Percentiles rank a stretch among this genome's conserved stretches.
phyloP scores from a whole-genome alignment of 345 rosid genomes.

The Moricandia arvensis region DNA sequence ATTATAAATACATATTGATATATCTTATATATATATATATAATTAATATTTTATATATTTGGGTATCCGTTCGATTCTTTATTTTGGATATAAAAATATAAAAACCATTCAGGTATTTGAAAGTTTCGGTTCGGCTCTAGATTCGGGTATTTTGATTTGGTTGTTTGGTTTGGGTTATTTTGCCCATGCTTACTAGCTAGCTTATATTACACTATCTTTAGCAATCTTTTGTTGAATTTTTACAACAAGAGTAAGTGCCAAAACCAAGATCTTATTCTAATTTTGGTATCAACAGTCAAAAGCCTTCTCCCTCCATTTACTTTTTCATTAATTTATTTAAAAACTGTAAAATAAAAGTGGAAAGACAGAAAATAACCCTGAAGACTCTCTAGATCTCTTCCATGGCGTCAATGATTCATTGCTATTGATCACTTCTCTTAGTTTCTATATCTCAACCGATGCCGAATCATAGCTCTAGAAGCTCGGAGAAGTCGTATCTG shows the following conservation, averaged over 20 bases:
- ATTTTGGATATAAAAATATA: too few species aligned
- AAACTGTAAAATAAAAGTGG: background rate
- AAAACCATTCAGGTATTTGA: too few species aligned
- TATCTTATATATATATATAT: too few species aligned
- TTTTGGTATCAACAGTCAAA: background rate
- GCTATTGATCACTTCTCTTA: background rate
- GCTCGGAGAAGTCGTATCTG: slow-evolving; percentile 54
- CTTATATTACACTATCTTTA: too few species aligned
- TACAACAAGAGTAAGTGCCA: background rate
- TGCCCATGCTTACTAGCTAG: too few species aligned
- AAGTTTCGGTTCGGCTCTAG: too few species aligned
- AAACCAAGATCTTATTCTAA: background rate
- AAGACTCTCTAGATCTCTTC: slow-evolving; percentile 29
- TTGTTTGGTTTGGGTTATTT: too few species aligned
- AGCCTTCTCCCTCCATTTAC: background rate
- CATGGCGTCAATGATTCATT: background rate
- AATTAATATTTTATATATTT: too few species aligned
- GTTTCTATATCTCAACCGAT: background rate
- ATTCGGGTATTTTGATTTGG: too few species aligned
- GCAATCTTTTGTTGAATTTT: background rate
- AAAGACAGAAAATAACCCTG: background rate
- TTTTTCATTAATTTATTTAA: background rate
- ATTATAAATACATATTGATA: too few species aligned
- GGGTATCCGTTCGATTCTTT: too few species aligned
- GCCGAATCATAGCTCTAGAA: slow-evolving; percentile 29